Percentiles rank a stretch among this genome's conserved stretches.
phyloP scores from a whole-genome alignment of 2,329 filamentous ascomycete species.

The Pestalotiopsis sp. region DNA sequence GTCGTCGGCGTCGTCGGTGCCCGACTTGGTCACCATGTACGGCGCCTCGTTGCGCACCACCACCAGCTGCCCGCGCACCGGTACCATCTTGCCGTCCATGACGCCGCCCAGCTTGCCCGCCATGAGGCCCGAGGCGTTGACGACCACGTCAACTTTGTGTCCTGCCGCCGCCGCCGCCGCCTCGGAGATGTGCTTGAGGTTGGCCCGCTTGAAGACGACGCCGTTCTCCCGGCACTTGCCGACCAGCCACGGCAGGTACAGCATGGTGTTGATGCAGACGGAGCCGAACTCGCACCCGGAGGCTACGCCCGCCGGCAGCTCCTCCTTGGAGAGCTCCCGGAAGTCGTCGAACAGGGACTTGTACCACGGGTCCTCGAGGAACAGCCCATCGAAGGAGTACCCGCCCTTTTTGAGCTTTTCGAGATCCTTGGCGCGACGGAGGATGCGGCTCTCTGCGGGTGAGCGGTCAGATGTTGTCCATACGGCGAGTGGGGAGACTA shows the following conservation, averaged over 20 bases:
- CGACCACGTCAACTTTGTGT: constrained; percentile 62
- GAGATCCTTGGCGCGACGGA: constrained; percentile 63
- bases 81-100: constrained; percentile 69
- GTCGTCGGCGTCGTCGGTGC: constrained; percentile 70
- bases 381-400: constrained; percentile 66
- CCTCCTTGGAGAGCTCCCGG: constrained; percentile 54
- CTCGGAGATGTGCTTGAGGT: constrained; percentile 71
- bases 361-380: constrained; percentile 72
- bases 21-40: constrained; percentile 68
- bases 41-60: constrained; percentile 77
- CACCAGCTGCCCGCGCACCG: constrained; percentile 80
- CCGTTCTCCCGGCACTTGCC: constrained; percentile 77
- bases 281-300: constrained; percentile 77
- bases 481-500: neutral
- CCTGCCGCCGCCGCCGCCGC: constrained; percentile 56
- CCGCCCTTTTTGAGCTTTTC: constrained; percentile 27
- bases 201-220: constrained; percentile 64
- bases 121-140: constrained; percentile 84
- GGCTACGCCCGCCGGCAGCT: constrained; percentile 65
- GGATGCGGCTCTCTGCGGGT: constrained; percentile 44
- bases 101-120: constrained; percentile 80
- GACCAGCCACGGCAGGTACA: constrained; percentile 85
- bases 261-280: constrained; percentile 85
- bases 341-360: constrained; percentile 71
- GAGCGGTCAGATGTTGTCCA: neutral